These are phyloP conservation scores for Chrysoporthe cubensis DNA, from an alignment of 2,329 filamentous ascomycete species.

Conservation along the genomic window DNA sequence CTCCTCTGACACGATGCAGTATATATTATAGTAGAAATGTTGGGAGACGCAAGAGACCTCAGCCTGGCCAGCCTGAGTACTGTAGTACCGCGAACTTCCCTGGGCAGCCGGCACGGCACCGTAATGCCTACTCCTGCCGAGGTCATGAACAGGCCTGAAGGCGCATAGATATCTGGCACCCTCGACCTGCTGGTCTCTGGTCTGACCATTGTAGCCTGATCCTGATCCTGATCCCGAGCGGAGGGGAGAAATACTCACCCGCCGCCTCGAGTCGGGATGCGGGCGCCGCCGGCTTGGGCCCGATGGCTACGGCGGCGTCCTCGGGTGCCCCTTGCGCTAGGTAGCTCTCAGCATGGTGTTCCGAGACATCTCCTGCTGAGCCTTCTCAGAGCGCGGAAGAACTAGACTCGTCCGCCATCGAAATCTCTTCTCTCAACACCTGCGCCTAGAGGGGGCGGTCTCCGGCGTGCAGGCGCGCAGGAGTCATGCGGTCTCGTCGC, in stretches of 20 bases:
- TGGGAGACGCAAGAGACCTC: no score
- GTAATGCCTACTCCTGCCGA: no score
- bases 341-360: background rate
- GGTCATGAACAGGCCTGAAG: no score
- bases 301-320: background rate
- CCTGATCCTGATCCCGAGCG: background rate
- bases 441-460: background rate
- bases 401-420: background rate
- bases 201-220: background rate
- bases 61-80: no score
- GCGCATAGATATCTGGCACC: no score
- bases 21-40: no score
- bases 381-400: no score
- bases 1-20: no score
- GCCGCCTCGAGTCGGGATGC: background rate
- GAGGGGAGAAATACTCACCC: background rate
- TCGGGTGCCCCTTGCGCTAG: background rate
- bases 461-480: background rate
- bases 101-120: no score
- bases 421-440: background rate
- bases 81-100: no score
- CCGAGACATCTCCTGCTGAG: background rate
- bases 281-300: background rate
- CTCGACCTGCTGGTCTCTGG: no score
- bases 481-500: background rate